These are phyloP conservation scores for Funneliformis mosseae DNA, from an alignment of 192 early-diverging fungal genomes.

Conservation along the genomic window DNA sequence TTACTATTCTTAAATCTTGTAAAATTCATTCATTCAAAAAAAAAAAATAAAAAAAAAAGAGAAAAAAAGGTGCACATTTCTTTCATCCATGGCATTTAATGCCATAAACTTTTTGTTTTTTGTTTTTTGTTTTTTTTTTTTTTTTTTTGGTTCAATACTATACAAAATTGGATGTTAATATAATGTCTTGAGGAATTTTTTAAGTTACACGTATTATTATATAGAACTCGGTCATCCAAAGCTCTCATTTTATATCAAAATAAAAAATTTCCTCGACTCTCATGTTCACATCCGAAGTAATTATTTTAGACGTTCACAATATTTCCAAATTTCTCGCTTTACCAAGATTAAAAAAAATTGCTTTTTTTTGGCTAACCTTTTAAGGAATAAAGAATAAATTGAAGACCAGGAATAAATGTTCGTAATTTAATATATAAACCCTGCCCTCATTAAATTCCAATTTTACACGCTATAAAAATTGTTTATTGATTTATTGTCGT, in stretches of 20 bases:
- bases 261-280: not conserved
- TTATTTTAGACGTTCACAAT: not conserved
- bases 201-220: not conserved
- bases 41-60: too few relatives aligned
- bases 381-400: not conserved
- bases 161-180: not conserved
- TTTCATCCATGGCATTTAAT: not conserved
- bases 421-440: not conserved
- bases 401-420: not conserved
- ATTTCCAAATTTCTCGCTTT: not conserved
- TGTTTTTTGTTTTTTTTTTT: too few relatives aligned
- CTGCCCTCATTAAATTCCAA: not conserved
- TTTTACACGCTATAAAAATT: not conserved
- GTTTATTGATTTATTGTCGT: conserved; percentile 9
- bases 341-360: not conserved
- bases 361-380: not conserved
- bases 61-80: too few relatives aligned
- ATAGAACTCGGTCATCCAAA: not conserved
- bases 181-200: too few relatives aligned
- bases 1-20: not conserved
- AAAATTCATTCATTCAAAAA: not conserved
- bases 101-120: too few relatives aligned
- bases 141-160: not conserved
- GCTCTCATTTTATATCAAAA: not conserved
- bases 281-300: not conserved